A percentile compares a stretch with the other conserved stretches of the same genome.
Conservation (phyloP, 1,284 basidiomycete species). For the Fomitopsis palustris region DNA sequence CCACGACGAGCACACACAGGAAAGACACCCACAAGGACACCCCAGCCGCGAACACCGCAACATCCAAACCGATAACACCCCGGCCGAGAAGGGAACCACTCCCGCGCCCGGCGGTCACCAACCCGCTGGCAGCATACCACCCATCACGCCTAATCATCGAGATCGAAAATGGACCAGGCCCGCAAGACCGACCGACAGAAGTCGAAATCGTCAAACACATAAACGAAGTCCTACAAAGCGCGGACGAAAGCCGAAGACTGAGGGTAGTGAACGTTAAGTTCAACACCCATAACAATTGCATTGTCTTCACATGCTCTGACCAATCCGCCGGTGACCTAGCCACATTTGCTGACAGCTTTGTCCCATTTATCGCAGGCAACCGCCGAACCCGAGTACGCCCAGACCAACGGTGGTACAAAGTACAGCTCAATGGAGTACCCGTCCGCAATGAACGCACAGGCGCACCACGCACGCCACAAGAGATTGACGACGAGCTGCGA, state of each 20-base stretch:
- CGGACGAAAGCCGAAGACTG: too few relatives aligned
- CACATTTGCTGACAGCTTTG: background rate
- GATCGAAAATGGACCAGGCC: background rate
- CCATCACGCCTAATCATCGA: background rate
- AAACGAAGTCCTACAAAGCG: too few relatives aligned
- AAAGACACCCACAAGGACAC: too few relatives aligned
- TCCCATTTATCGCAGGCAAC: background rate
- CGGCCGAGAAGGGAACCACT: background rate
- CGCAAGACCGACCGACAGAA: background rate
- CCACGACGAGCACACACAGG: too few relatives aligned
- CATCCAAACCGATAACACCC: too few relatives aligned
- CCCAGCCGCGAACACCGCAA: too few relatives aligned
- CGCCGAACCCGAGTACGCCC: background rate
- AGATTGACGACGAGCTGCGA: background rate
- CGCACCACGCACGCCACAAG: background rate
- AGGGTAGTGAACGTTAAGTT: too few relatives aligned
- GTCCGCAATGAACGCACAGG: background rate
- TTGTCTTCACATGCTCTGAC: background rate
- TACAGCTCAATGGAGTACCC: background rate
- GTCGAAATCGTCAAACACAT: background rate
- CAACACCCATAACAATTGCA: too few relatives aligned
- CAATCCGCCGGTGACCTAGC: background rate
- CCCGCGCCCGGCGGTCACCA: background rate
- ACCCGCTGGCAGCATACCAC: constrained; percentile 3
- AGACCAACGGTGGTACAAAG: background rate